Base-by-base conservation (phyloP, 73 alveolate species). In the Halteria grandinella region DNA sequence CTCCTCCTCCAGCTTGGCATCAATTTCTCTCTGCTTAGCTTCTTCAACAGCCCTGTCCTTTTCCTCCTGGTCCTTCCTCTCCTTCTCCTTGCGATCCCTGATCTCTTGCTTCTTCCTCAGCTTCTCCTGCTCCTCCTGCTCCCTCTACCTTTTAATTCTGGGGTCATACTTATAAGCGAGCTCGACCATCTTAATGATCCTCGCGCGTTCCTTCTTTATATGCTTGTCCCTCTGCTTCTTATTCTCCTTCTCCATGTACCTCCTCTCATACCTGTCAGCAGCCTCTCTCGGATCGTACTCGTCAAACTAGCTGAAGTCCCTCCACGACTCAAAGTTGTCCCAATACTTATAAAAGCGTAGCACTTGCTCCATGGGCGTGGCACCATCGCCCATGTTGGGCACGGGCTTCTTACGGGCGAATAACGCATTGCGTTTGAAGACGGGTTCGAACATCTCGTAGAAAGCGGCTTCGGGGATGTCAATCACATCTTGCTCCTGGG, bases 281-380 rank as follows among this genome's bases (percentile, higher is more conserved):
- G 97, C 97, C 41, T 91, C 97, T 49, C 89, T 80, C 50, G 79
- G 62, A 74, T 91, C 92, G 57, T 84, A 91, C 63, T 91, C 97
- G 23, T 92, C 95, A 69, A 72, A 90, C 37, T 85, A 86, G 14
- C 93, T 60, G 85, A 91, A 91, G 75, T 91, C 97, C 47, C 97
- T 76, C 97, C 97, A 91, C 43, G 94, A 74, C 69, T 84, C 87
- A 36, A 91, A 91, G 72, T 72, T 84, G 29, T 70, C 78, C 97
- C 97, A 91, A 66, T 64, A 91, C 49, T 78, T 88, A 52, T 91
- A 92, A 69, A 92, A 92, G 75, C 78, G 83, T 37, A 63, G 70
- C 0, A 89, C 96, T 41, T 84, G 63, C 11, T 84, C 91, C 14
- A 88, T 32, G 0, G 93, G 91, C 10, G 95, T 84, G 12, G 76